Base-by-base conservation (phyloP, 352 stramenopile species). In the Phytophthora macrochlamydospora region DNA sequence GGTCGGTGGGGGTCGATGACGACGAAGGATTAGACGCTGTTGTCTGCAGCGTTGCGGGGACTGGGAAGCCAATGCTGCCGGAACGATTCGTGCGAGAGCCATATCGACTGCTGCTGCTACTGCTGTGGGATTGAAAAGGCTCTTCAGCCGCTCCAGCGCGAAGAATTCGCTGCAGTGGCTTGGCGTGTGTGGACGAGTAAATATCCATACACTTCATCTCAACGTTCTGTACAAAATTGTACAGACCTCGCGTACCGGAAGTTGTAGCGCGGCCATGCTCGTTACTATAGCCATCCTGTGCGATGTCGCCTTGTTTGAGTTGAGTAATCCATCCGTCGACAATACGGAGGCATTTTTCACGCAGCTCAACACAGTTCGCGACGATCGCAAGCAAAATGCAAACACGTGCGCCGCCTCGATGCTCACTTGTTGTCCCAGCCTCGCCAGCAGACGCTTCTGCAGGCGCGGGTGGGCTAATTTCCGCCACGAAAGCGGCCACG, bases 341-440 rank as follows among this genome's bases (percentile, higher is more conserved):
- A 5, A 59, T 76, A 8, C 60, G 50, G 7, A 91, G 54, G 44
- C 76, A 80, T 33, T 78, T 81, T 31, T 89, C 79, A 3, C 85
- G 79, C n/a, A 93, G 52, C 52, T 91, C 75, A 31, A 91, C 78
- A 58, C 85, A 91, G 53, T 90, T 91, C 38, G 83, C 81, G 8
- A 91, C 80, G 51, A 93, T 78, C 14, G 78, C 76, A 29, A 93
- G 86, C 44, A 91, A 64, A 30, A 90, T 79, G 33, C 77, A 90
- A 0, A 86, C 81, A 13, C 70, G 70, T 24, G 75, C 76, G 2
- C 74, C 81, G 53, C 35, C 54, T 42, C 64, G 67, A 2, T 52
- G 64, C 28, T 71, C 64, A 3, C 65, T 71, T 2, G 44, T 49
- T 12, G 62, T 71, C 1, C 62, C 54, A 43, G 56, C 38, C 7